Conservation (phyloP, 2,329 filamentous ascomycete species). For the Penicillium thymicola region DNA sequence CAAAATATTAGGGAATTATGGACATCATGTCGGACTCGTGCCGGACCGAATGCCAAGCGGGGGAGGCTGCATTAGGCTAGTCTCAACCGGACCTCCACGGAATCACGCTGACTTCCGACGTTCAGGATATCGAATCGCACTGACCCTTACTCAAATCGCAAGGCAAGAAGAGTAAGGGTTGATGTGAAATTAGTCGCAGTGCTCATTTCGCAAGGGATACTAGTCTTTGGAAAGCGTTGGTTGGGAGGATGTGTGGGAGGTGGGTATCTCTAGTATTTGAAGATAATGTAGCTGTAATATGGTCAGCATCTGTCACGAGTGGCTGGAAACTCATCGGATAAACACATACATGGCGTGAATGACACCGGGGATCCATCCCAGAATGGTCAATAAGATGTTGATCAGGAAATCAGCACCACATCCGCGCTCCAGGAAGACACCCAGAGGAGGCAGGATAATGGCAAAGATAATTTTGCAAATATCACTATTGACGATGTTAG, state of each 20-base stretch:
- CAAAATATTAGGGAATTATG: conserved; percentile 22
- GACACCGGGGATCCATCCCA: conserved; percentile 76
- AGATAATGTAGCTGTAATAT: conserved; percentile 68
- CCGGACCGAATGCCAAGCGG: conserved; percentile 22
- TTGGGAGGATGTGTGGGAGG: background rate
- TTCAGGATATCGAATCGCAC: conserved; percentile 5
- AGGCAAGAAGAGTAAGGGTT: background rate
- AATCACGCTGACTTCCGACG: conserved; percentile 23
- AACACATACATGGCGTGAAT: conserved; percentile 78
- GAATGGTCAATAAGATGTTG: conserved; percentile 83
- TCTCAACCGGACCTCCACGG: conserved; percentile 29
- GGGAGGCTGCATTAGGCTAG: conserved; percentile 27
- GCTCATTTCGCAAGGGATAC: background rate
- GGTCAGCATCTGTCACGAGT: conserved; percentile 13
- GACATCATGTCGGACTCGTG: conserved; percentile 14
- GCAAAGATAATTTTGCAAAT: conserved; percentile 83
- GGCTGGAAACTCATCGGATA: background rate
- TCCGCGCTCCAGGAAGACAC: conserved; percentile 91
- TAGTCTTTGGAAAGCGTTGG: background rate
- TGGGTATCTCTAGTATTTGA: conserved; percentile 67
- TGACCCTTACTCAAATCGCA: conserved; percentile 1
- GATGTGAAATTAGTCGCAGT: background rate
- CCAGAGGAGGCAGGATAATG: conserved; percentile 82
- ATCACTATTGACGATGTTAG: conserved; percentile 50
- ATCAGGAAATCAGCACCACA: conserved; percentile 84